These are phyloP conservation scores for Saccharomycopsis hybrid DNA, from an alignment of 1,139 yeast species.

Conservation along the genomic window DNA sequence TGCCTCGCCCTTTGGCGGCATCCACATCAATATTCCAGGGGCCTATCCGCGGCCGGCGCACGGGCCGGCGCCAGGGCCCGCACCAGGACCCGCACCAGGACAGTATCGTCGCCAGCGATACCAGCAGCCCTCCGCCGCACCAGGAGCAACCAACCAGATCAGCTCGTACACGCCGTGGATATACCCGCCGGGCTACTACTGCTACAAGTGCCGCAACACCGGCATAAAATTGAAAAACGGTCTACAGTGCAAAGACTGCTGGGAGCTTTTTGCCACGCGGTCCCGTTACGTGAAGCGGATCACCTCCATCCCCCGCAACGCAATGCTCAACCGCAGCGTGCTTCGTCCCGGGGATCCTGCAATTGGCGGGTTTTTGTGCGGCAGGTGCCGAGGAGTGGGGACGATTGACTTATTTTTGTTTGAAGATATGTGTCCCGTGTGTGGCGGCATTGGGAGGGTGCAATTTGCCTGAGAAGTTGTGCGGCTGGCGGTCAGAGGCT, in stretches of 20 bases:
- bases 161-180: conserved; percentile 45
- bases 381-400: conserved; percentile 72
- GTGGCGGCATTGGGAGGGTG: conserved; percentile 64
- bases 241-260: conserved; percentile 63
- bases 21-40: too few species aligned
- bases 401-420: conserved; percentile 46
- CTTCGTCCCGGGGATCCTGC: conserved; percentile 66
- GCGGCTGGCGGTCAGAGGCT: too few species aligned
- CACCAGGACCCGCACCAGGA: too few species aligned
- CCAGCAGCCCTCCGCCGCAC: too few species aligned
- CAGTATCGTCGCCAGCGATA: too few species aligned
- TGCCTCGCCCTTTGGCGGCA: too few species aligned
- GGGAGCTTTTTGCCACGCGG: conserved; percentile 54
- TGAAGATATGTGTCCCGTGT: conserved; percentile 49
- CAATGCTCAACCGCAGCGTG: too few species aligned
- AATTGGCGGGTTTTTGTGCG: conserved; percentile 74
- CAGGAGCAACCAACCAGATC: too few species aligned
- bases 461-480: conserved; percentile 18
- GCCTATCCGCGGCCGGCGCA: too few species aligned
- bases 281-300: conserved; percentile 18
- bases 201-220: conserved; percentile 70
- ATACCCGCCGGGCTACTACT: conserved; percentile 57
- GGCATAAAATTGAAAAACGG: conserved; percentile 66
- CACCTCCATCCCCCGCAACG: conserved; percentile 1
- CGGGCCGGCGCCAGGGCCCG: too few species aligned